These are phyloP conservation scores for Fusarium poae DNA, from an alignment of 2,329 filamentous ascomycete genomes.

Conservation along the genomic window DNA sequence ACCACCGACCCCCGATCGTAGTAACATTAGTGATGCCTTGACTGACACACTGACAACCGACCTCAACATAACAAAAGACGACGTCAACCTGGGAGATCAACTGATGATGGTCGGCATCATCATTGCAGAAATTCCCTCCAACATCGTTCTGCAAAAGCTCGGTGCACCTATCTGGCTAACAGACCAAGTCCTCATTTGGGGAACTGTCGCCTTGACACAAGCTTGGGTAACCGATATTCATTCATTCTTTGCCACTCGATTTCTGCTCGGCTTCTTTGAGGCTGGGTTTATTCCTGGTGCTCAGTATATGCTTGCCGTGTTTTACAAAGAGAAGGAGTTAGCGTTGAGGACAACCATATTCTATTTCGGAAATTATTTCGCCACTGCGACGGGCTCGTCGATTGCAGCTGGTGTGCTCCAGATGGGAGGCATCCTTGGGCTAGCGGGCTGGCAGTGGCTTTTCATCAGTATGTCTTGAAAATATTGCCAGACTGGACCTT, in stretches of 20 bases:
- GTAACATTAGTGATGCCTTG: constrained; percentile 61
- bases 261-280: constrained; percentile 34
- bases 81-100: constrained; percentile 64
- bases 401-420: constrained; percentile 38
- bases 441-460: constrained; percentile 41
- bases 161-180: constrained; percentile 42
- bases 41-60: constrained; percentile 63
- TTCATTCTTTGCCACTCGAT: constrained; percentile 36
- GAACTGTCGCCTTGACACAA: constrained; percentile 32
- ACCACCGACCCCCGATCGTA: too few species aligned
- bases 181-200: constrained; percentile 36
- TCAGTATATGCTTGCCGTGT: constrained; percentile 36
- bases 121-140: constrained; percentile 53
- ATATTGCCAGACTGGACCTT: too few species aligned
- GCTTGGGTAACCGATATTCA: constrained; percentile 31
- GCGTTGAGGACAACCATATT: constrained; percentile 33
- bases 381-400: constrained; percentile 31
- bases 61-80: constrained; percentile 61
- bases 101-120: constrained; percentile 63
- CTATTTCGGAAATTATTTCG: constrained; percentile 44
- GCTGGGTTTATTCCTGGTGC: constrained; percentile 36
- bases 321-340: constrained; percentile 32
- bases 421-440: constrained; percentile 34
- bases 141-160: constrained; percentile 36
- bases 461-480: constrained; percentile 30